These are phyloP conservation scores for Lathyrus oleraceus DNA, from an alignment of 306 rosid genomes.

Conservation along the genomic window DNA sequence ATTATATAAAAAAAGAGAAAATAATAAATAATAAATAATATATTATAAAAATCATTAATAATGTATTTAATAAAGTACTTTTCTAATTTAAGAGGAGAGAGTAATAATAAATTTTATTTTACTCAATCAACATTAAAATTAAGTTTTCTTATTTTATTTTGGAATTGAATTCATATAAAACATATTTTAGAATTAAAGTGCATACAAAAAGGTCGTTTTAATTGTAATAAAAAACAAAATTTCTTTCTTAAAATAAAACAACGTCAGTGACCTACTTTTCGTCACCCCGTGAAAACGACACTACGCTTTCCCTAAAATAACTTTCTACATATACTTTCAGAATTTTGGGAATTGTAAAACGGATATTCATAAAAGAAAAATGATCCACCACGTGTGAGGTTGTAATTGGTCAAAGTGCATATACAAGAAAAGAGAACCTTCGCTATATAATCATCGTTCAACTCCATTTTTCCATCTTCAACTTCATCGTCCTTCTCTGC, in stretches of 20 bases:
- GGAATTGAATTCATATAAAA: no score
- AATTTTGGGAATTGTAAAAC: not conserved
- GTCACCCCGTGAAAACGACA: not conserved
- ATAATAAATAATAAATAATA: no score
- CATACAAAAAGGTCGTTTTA: no score
- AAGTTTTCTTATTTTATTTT: no score
- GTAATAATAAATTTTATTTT: no score
- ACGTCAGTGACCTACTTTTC: not conserved
- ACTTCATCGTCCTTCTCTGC: constrained; percentile 30
- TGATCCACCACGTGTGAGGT: constrained; percentile 4
- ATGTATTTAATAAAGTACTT: no score
- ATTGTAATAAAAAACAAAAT: no score
- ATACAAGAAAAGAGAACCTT: constrained; percentile 12
- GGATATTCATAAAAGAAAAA: constrained; percentile 12
- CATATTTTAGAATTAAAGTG: no score
- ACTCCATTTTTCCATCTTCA: not conserved
- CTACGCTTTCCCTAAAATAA: not conserved
- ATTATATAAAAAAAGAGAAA: no score
- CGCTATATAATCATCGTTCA: not conserved
- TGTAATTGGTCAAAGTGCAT: not conserved
- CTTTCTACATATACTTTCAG: not conserved
- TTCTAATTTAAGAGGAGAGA: no score
- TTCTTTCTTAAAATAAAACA: not conserved
- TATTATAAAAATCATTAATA: no score
- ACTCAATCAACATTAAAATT: no score